Evolutionary conservation across 306 rosid genomes (phyloP), one percentile per base, ranked within the genome.

Genomic region (Acacia acuminata): DNA sequence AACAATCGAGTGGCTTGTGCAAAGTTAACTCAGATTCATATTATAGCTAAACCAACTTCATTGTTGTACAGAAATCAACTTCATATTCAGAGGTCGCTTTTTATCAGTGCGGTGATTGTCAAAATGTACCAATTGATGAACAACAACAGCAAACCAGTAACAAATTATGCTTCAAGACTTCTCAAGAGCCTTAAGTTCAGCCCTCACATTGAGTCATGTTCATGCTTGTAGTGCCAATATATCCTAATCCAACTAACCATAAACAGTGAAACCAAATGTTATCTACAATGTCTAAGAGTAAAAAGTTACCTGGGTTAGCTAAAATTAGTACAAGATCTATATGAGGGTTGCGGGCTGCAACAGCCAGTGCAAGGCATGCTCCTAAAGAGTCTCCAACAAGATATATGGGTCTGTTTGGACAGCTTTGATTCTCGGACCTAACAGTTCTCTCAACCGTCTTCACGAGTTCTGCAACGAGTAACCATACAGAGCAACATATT

Each of bases 301-400:
- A 11, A n/a, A 34, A 77, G 43, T 65, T 84, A 90, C 99, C 98
- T 83, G 99, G 91, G 85, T 96, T 96, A 6, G 92, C 93, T 82
- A 96, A 84, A 84, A 96, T 89, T 43, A 96, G 93, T 47, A 87
- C 92, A 81, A 96, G 92, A 88, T 96, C 99, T 40, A 92, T 88
- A 79, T 90, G 83, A 55, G 93, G 92, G 88, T 89, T 96, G 55
- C 76, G 85, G 67, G 99, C 98, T 11, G 96, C 97, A 82, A 92
- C 94, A 32, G 93, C 89, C 22, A 96, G 88, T 17, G 98, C 97
- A 47, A 96, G 91, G 84, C 98, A 94, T 55, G 89, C 98, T 82
- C 99, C 98, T 71, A 96, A 45, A 44, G 97, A 92, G 72, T 96
- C 96, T 85, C 97, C 98, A 25, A 89, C 89, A 51, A 96, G 92